These are phyloP conservation scores for Metarhizium brunneum DNA, from an alignment of 2,329 filamentous ascomycete species.

Conservation along the genomic window DNA sequence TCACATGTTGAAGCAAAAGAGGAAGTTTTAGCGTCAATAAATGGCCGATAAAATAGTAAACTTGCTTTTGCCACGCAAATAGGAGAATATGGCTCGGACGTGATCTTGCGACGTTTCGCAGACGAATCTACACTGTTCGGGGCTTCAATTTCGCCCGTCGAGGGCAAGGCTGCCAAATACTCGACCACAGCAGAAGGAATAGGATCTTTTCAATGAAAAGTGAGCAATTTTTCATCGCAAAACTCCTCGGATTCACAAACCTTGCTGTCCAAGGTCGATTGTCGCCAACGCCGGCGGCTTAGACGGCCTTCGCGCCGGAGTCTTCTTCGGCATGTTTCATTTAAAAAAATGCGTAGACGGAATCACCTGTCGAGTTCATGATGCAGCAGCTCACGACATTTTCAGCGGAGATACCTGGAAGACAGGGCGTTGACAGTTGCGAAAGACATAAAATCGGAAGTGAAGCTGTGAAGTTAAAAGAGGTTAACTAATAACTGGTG, in stretches of 20 bases:
- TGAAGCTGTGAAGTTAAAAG: neutral
- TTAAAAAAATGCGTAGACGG: neutral
- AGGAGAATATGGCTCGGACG: conserved; percentile 5
- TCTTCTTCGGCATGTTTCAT: conserved; percentile 5
- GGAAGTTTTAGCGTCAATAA: conserved; percentile 6
- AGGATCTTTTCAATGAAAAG: conserved; percentile 10
- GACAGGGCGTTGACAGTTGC: neutral
- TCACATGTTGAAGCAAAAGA: conserved; percentile 6
- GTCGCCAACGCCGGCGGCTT: neutral
- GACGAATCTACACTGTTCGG: conserved; percentile 10
- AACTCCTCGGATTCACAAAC: conserved; percentile 10
- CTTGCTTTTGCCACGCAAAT: conserved; percentile 17
- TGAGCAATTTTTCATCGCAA: neutral
- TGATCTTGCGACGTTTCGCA: conserved; percentile 22
- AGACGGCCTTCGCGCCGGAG: neutral
- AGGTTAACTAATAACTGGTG: neutral
- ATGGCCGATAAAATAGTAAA: conserved; percentile 18
- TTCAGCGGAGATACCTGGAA: neutral
- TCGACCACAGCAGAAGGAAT: conserved; percentile 16
- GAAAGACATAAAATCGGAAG: neutral
- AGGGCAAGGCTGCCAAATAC: conserved; percentile 13
- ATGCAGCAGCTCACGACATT: neutral
- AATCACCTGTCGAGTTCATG: neutral
- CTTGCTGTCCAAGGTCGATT: conserved; percentile 14
- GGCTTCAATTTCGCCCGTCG: conserved; percentile 5